These are phyloP conservation scores for Taxawa tesnikishii DNA, from an alignment of 2,329 filamentous ascomycete species.

Conservation along the genomic window DNA sequence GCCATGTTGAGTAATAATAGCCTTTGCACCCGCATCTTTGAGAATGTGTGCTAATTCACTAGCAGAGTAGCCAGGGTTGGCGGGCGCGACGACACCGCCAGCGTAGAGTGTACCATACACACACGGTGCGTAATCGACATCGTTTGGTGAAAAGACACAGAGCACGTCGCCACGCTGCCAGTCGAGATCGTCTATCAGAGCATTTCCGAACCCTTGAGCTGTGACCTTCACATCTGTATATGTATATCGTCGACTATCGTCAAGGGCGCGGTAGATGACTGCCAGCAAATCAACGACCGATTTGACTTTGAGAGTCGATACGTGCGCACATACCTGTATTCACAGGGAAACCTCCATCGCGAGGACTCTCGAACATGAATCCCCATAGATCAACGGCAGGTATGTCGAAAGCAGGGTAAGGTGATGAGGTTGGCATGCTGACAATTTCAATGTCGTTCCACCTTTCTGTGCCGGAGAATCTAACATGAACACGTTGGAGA, in stretches of 20 bases:
- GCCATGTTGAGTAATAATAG: constrained; percentile 58
- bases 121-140: constrained; percentile 66
- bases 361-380: constrained; percentile 60
- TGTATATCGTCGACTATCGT: constrained; percentile 58
- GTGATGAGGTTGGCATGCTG: constrained; percentile 59
- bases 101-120: constrained; percentile 76
- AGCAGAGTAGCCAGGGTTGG: constrained; percentile 76
- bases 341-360: constrained; percentile 52
- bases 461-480: no score
- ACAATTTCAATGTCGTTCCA: no score
- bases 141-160: constrained; percentile 72
- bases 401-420: constrained; percentile 52
- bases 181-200: constrained; percentile 58
- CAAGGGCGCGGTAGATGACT: constrained; percentile 71
- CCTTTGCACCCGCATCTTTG: constrained; percentile 62
- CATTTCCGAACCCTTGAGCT: constrained; percentile 64
- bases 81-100: constrained; percentile 69
- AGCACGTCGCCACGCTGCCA: constrained; percentile 80
- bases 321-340: not conserved
- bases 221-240: constrained; percentile 53
- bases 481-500: no score
- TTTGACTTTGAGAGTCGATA: no score
- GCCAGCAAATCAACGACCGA: constrained; percentile 7
- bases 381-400: constrained; percentile 69
- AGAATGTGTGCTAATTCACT: constrained; percentile 80